Conservation (phyloP, 2,329 filamentous ascomycete species). For the Aspergillus neoniger region DNA sequence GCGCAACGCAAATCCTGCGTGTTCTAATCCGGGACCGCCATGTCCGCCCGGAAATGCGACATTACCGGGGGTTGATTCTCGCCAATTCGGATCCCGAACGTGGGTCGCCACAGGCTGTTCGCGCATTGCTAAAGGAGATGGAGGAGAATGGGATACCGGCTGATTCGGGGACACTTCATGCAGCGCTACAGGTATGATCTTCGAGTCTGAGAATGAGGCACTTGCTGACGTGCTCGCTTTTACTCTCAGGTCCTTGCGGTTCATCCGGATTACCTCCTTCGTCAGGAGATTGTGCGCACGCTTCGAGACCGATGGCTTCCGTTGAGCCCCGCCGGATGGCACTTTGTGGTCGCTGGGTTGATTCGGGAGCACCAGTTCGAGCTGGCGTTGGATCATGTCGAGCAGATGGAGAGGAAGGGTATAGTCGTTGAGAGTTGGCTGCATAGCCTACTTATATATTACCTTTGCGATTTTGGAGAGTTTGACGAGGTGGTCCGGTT, state of each 20-base stretch:
- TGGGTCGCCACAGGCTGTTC: slow-evolving; percentile 68
- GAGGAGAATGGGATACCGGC: slow-evolving; percentile 59
- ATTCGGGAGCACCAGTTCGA: slow-evolving; percentile 83
- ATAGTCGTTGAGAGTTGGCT: slow-evolving; percentile 69
- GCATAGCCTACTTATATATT: slow-evolving; percentile 74
- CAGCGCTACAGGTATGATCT: slow-evolving; percentile 62
- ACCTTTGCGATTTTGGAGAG: slow-evolving; percentile 70
- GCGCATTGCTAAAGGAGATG: slow-evolving; percentile 72
- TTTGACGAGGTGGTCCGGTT: slow-evolving; percentile 75
- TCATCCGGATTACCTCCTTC: slow-evolving; percentile 81
- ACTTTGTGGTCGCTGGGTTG: slow-evolving; percentile 70
- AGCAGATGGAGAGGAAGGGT: slow-evolving; percentile 62
- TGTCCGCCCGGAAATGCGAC: slow-evolving; percentile 38
- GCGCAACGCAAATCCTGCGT: slow-evolving; percentile 36
- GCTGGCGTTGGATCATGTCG: slow-evolving; percentile 70
- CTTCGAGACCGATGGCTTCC: slow-evolving; percentile 67
- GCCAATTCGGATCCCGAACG: slow-evolving; percentile 64
- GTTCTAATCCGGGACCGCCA: slow-evolving; percentile 42
- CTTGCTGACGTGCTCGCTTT: not conserved
- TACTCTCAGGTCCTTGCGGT: slow-evolving; percentile 65
- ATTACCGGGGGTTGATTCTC: slow-evolving; percentile 73
- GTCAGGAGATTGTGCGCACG: slow-evolving; percentile 68
- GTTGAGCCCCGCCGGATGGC: slow-evolving; percentile 62
- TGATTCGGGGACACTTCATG: slow-evolving; percentile 69
- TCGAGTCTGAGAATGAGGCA: not conserved